These are phyloP conservation scores for Xylaria curta DNA, from an alignment of 495 filamentous ascomycete species.

Conservation along the genomic window DNA sequence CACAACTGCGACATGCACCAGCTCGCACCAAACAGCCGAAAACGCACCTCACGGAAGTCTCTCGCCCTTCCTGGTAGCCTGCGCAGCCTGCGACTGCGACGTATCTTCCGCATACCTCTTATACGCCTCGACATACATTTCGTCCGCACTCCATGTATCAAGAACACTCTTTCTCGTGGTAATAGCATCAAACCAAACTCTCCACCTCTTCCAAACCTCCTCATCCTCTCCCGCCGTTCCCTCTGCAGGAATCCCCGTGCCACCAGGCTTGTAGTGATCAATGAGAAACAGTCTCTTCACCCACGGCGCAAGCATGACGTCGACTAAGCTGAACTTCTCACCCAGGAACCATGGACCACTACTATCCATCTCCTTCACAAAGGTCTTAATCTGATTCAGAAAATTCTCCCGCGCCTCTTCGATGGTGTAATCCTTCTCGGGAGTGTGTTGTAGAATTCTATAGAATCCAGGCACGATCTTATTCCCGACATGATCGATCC, in stretches of 20 bases:
- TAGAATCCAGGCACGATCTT: constrained; percentile 70
- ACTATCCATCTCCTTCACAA: constrained; percentile 63
- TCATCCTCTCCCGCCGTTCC: constrained; percentile 48
- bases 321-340: constrained; percentile 59
- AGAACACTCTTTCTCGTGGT: constrained; percentile 60
- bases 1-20: not conserved
- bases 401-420: constrained; percentile 58
- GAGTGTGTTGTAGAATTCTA: constrained; percentile 67
- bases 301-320: constrained; percentile 72
- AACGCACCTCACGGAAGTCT: constrained; percentile 59
- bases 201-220: constrained; percentile 65
- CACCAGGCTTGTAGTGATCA: constrained; percentile 71
- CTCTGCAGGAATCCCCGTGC: constrained; percentile 58
- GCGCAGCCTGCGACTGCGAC: constrained; percentile 72
- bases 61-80: constrained; percentile 68
- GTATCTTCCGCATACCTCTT: constrained; percentile 73
- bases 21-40: not conserved
- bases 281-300: constrained; percentile 71
- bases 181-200: constrained; percentile 64
- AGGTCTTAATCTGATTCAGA: constrained; percentile 56
- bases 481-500: constrained; percentile 71
- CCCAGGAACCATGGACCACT: constrained; percentile 70
- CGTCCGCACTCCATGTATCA: constrained; percentile 67
- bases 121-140: constrained; percentile 69
- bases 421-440: constrained; percentile 51